These are phyloP conservation scores for Leptographium radiaticola DNA, from an alignment of 2,329 filamentous ascomycete genomes.

Conservation along the genomic window DNA sequence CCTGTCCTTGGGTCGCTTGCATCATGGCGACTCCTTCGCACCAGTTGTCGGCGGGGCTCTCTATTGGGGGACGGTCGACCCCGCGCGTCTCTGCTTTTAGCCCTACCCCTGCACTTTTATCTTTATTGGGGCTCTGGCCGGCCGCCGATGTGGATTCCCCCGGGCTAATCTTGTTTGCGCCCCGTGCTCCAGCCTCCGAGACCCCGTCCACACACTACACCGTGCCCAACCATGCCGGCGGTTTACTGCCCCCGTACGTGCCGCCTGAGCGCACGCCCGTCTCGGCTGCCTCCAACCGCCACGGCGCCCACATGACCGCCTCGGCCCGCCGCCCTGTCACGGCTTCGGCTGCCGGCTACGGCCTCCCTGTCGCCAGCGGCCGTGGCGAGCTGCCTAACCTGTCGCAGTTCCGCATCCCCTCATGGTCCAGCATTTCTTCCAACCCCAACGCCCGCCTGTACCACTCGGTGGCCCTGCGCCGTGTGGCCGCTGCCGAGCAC, in stretches of 20 bases:
- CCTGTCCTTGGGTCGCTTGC: not conserved
- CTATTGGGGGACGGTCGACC: not conserved
- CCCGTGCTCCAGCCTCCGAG: slow-evolving; percentile 38
- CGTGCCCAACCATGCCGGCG: slow-evolving; percentile 23
- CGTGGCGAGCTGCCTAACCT: slow-evolving; percentile 28
- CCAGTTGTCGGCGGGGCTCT: not conserved
- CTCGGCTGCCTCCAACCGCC: slow-evolving; percentile 3
- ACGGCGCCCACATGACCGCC: not conserved
- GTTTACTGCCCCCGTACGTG: slow-evolving; percentile 38
- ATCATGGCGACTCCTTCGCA: not conserved
- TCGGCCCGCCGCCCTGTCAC: slow-evolving; percentile 1
- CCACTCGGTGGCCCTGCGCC: slow-evolving; percentile 49
- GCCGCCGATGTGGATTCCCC: not conserved
- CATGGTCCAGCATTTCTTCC: slow-evolving; percentile 42
- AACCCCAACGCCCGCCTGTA: slow-evolving; percentile 48
- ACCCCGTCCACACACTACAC: slow-evolving; percentile 51
- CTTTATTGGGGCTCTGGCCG: not conserved
- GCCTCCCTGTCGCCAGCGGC: not conserved
- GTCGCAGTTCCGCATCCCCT: slow-evolving; percentile 41
- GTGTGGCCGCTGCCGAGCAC: slow-evolving; percentile 33
- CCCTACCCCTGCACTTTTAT: not conserved
- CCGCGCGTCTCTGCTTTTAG: not conserved
- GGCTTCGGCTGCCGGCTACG: slow-evolving; percentile 7
- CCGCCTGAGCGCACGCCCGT: slow-evolving; percentile 22
- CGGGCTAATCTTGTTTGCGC: not conserved